Percentiles rank a stretch among this genome's conserved stretches.
Evolutionary conservation across 352 stramenopile species (phyloP).

Genomic region (Globisporangium viniferum): DNA sequence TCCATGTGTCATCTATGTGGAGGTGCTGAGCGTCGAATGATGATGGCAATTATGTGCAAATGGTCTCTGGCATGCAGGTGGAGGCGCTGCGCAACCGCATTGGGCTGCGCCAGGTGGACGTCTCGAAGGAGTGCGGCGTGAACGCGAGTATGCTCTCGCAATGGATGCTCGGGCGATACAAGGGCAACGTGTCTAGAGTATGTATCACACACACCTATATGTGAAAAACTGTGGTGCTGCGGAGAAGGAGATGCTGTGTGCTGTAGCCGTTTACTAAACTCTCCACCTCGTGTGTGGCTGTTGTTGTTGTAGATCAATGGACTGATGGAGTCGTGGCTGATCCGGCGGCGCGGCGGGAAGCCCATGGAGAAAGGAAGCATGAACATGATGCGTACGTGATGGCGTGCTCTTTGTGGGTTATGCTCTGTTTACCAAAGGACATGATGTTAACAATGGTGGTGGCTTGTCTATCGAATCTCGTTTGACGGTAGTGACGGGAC

Average conservation of each 20-base stretch:
- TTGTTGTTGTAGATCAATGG: slow-evolving; percentile 59
- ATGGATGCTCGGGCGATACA: slow-evolving; percentile 86
- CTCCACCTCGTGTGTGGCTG: not conserved
- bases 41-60: not conserved
- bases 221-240: not conserved
- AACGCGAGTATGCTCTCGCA: slow-evolving; percentile 86
- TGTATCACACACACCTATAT: slow-evolving; percentile 7
- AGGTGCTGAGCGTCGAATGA: not conserved
- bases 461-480: not conserved
- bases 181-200: slow-evolving; percentile 77
- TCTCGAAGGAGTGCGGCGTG: slow-evolving; percentile 83
- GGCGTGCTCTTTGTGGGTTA: not conserved
- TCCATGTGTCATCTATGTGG: not conserved
- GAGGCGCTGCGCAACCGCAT: slow-evolving; percentile 70
- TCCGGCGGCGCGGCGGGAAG: slow-evolving; percentile 74
- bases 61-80: slow-evolving; percentile 32
- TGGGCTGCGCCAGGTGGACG: slow-evolving; percentile 74
- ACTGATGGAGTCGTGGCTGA: slow-evolving; percentile 83
- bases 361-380: slow-evolving; percentile 75
- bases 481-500: slow-evolving; percentile 37
- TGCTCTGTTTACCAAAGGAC: not conserved
- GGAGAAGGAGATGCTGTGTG: not conserved
- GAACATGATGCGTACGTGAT: slow-evolving; percentile 28
- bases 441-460: not conserved
- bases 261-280: not conserved